Base-by-base conservation (phyloP, 1,139 yeast species). In the Protomyces arabidopsidicola region DNA sequence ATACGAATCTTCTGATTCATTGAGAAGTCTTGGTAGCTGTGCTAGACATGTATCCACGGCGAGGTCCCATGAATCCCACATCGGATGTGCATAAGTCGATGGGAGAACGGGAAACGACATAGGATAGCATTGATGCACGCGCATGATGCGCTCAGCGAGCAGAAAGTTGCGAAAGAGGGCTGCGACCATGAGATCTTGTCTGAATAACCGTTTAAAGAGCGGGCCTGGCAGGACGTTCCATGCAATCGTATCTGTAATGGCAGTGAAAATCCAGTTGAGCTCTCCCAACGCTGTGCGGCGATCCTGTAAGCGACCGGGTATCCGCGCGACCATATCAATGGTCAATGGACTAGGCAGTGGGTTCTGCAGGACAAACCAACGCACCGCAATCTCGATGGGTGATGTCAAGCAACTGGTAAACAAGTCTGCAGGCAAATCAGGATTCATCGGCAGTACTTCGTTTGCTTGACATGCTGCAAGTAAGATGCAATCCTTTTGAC, bases 11-110 rank as follows among this genome's bases (percentile, higher is more conserved):
- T 75, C 77, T 2, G 74, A 71, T 24, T 68, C 70, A 48, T 73
- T 75, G 56, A 71, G 72, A 9, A 76, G 70, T 31, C 72, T 70
- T 2, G 79, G 77, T 24, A 78, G 68, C 67, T 78, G 81, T 8
- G 90, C 84, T 63, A 95, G 78, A 1, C 95, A 95, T 72, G 93
- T 97, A 74, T 93, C 98, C 57, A 93, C 87, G 0, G 98, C 98
- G 71, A 93, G 78, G 73, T 95, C 98, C 98, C 98, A 93, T 0
- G 97, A 87, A 68, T 90, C 95, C 99, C 99, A 93, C 90, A 93
- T 87, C 12, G 96, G 85, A 73, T 95, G 98, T 68, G 83, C 82
- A 61, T 89, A 84, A 10, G 84, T 78, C 65, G 90, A 91, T 0
- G 98, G 98, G 51, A 93, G 78, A 12, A 89, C 90, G 0, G 99